Evolutionary conservation across 768 basidiomycete genomes (phyloP).

Genomic region (Mycena albidolilacea): DNA sequence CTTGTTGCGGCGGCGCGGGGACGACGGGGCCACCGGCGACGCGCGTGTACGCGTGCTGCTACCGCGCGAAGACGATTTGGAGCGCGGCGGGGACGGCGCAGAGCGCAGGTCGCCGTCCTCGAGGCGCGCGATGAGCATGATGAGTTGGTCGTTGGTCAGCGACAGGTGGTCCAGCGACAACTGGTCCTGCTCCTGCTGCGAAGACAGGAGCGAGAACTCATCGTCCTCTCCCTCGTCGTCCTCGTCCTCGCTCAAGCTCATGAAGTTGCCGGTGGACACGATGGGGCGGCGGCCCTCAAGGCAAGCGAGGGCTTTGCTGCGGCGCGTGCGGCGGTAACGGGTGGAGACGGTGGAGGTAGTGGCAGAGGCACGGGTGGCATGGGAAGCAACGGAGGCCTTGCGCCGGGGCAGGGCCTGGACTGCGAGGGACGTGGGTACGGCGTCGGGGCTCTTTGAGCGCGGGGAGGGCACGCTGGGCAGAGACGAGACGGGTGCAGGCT

Average conservation of each 20-base stretch:
- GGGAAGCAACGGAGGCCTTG: constrained; percentile 31
- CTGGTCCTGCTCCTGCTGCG: constrained; percentile 20
- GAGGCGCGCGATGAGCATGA: constrained; percentile 34
- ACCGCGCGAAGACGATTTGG: constrained; percentile 21
- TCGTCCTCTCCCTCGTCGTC: constrained; percentile 47
- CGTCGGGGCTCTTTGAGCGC: background rate
- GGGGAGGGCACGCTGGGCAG: constrained; percentile 32
- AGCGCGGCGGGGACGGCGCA: constrained; percentile 18
- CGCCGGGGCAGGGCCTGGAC: constrained; percentile 21
- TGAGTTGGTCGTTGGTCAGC: constrained; percentile 32
- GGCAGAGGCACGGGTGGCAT: constrained; percentile 26
- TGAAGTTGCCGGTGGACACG: constrained; percentile 55
- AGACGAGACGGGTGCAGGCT: constrained; percentile 23
- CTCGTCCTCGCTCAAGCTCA: constrained; percentile 67
- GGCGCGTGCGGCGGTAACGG: constrained; percentile 53
- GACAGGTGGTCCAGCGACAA: constrained; percentile 13
- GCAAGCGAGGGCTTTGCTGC: constrained; percentile 62
- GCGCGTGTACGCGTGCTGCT: constrained; percentile 29
- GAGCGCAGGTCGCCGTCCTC: constrained; percentile 32
- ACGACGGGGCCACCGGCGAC: constrained; percentile 14
- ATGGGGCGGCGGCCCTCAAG: constrained; percentile 59
- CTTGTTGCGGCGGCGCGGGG: constrained; percentile 49
- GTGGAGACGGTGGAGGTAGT: constrained; percentile 37
- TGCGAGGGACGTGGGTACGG: constrained; percentile 16
- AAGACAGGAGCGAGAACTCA: constrained; percentile 31